Conservation (phyloP, 306 rosid genomes). For the Trichosanthes truncata region DNA sequence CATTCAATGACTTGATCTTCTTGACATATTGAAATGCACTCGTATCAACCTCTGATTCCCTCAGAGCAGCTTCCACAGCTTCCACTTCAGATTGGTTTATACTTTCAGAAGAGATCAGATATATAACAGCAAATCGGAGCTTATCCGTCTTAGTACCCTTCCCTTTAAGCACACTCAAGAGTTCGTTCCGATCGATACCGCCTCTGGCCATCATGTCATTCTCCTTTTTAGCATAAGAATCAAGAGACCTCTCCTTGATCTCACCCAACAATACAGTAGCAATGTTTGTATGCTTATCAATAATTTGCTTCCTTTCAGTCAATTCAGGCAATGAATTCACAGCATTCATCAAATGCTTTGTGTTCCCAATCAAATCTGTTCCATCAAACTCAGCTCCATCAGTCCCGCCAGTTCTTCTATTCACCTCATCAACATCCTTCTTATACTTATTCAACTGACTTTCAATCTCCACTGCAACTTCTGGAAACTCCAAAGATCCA, state of each 20-base stretch:
- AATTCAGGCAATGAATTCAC: slow-evolving; percentile 93
- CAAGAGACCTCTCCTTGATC: slow-evolving; percentile 93
- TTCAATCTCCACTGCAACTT: slow-evolving; percentile 94
- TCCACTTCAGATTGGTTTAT: slow-evolving; percentile 80
- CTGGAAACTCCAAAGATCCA: slow-evolving; percentile 79
- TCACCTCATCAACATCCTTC: slow-evolving; percentile 93
- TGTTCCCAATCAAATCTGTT: slow-evolving; percentile 89
- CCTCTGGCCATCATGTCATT: slow-evolving; percentile 92
- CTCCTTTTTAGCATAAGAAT: slow-evolving; percentile 89
- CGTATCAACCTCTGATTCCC: slow-evolving; percentile 75
- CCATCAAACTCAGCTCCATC: slow-evolving; percentile 88
- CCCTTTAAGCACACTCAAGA: slow-evolving; percentile 61
- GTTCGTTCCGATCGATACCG: slow-evolving; percentile 67
- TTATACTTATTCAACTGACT: slow-evolving; percentile 77
- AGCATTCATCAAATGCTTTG: slow-evolving; percentile 94
- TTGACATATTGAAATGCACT: slow-evolving; percentile 94
- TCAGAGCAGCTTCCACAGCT: slow-evolving; percentile 75
- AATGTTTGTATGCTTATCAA: slow-evolving; percentile 93
- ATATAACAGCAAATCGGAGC: slow-evolving; percentile 87
- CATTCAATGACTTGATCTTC: slow-evolving; percentile 88
- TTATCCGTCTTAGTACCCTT: slow-evolving; percentile 83
- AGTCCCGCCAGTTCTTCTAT: slow-evolving; percentile 78
- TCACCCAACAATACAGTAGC: slow-evolving; percentile 88
- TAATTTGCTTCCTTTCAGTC: slow-evolving; percentile 86
- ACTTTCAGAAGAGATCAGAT: slow-evolving; percentile 75